phyloP scores from a whole-genome alignment of 768 basidiomycete genomes.

The Boletus fagicola region DNA sequence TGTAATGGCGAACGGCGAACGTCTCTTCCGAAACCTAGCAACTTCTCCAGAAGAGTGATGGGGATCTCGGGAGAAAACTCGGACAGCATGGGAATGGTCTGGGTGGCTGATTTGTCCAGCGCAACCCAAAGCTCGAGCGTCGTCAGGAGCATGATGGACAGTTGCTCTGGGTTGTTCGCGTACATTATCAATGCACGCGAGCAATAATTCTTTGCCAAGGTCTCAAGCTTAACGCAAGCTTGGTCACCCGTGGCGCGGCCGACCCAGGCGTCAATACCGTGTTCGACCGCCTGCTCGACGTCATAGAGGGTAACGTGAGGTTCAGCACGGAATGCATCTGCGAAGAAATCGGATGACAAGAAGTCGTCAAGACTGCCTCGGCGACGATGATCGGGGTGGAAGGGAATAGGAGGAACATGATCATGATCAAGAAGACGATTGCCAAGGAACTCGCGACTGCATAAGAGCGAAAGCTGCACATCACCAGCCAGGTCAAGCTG shows the following conservation, averaged over 20 bases:
- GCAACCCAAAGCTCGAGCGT: slow-evolving; percentile 39
- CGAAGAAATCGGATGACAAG: no score
- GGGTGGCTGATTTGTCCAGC: slow-evolving; percentile 28
- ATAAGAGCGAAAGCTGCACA: no score
- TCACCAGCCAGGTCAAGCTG: no score
- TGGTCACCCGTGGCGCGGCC: slow-evolving; percentile 3
- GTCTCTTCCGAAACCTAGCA: slow-evolving; percentile 21
- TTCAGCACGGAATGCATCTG: slow-evolving; percentile 1
- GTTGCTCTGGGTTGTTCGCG: slow-evolving; percentile 35
- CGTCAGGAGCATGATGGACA: slow-evolving; percentile 44
- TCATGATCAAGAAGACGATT: no score
- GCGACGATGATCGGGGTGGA: no score
- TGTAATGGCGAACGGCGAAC: slow-evolving; percentile 39
- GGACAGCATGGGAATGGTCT: slow-evolving; percentile 25
- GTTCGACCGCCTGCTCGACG: slow-evolving; percentile 30
- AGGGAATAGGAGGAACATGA: no score
- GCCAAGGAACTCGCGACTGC: no score
- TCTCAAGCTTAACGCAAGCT: slow-evolving; percentile 22
- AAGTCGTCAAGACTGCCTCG: no score
- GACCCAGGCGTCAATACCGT: slow-evolving; percentile 37
- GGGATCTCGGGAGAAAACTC: slow-evolving; percentile 38
- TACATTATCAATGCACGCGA: slow-evolving; percentile 28
- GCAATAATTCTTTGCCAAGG: slow-evolving; percentile 29
- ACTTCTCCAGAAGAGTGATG: slow-evolving; percentile 18
- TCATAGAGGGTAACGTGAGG: slow-evolving; percentile 25